Evolutionary conservation across 2,329 filamentous ascomycete species (phyloP).

Genomic region (Diplocarpon mali): DNA sequence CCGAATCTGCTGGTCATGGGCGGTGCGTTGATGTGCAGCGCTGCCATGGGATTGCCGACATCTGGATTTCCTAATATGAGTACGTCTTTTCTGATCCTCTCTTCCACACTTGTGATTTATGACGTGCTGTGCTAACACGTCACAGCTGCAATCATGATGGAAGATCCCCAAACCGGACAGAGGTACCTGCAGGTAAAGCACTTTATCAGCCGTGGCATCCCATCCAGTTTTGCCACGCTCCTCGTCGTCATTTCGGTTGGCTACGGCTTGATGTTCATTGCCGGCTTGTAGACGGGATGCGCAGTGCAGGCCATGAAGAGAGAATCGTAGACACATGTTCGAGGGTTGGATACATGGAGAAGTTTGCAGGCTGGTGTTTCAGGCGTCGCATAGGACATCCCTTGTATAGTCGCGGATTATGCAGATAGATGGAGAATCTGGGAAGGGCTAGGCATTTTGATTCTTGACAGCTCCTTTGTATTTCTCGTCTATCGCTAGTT

Average conservation of each 20-base stretch:
- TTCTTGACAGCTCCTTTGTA: no score
- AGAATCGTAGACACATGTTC: no score
- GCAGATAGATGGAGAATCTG: no score
- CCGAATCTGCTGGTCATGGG: constrained; percentile 95
- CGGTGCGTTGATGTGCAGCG: constrained; percentile 88
- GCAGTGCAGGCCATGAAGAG: neutral
- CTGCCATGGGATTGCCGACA: constrained; percentile 94
- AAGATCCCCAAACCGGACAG: constrained; percentile 81
- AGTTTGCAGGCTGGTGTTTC: neutral
- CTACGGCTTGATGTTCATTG: constrained; percentile 70
- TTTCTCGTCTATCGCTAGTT: no score
- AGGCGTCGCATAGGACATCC: no score
- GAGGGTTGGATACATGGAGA: neutral
- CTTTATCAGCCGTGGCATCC: constrained; percentile 88
- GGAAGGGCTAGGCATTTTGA: no score
- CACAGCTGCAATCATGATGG: constrained; percentile 95
- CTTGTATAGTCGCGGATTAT: no score
- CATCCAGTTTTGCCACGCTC: constrained; percentile 72
- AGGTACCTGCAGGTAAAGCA: constrained; percentile 87
- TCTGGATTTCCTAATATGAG: constrained; percentile 99
- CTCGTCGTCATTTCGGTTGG: constrained; percentile 77
- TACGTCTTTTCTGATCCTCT: constrained; percentile 40
- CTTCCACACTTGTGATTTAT: neutral
- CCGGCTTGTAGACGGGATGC: constrained; percentile 15
- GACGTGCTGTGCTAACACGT: neutral